A percentile compares a stretch with the other conserved stretches of the same genome.
phyloP scores from a whole-genome alignment of 768 basidiomycete genomes.

The Filobasidium wieringae region DNA sequence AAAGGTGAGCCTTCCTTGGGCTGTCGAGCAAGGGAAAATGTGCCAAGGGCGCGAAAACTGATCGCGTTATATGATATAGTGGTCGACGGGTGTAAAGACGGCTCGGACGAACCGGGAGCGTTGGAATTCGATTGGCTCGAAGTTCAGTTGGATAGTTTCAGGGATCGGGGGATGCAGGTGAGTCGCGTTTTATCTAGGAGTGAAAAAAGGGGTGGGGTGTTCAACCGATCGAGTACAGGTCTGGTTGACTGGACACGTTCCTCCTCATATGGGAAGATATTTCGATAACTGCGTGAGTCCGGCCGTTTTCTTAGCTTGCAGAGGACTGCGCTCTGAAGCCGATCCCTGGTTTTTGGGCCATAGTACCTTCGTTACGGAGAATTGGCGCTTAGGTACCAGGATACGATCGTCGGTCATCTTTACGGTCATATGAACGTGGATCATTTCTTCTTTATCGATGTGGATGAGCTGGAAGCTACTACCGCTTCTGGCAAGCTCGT shows the following conservation, averaged over 20 bases:
- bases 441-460: conserved; percentile 43
- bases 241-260: conserved; percentile 60
- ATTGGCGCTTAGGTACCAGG: conserved; percentile 68
- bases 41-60: too few species aligned
- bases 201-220: neutral
- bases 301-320: neutral
- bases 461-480: conserved; percentile 32
- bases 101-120: conserved; percentile 66
- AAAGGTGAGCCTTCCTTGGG: conserved; percentile 48
- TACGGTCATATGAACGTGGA: conserved; percentile 64
- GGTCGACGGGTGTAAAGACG: conserved; percentile 60
- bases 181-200: neutral
- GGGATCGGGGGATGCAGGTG: conserved; percentile 62
- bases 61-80: too few species aligned
- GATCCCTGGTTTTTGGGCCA: neutral
- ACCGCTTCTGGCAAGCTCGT: neutral
- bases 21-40: too few species aligned
- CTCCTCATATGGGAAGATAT: conserved; percentile 66
- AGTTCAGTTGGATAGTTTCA: conserved; percentile 60
- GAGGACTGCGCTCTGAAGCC: neutral
- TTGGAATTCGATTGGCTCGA: conserved; percentile 82
- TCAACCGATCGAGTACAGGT: conserved; percentile 41
- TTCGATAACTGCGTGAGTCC: conserved; percentile 70
- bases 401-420: conserved; percentile 74
- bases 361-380: conserved; percentile 46